Conservation (phyloP, 2,329 filamentous ascomycete species). For the Talaromyces sp. region DNA sequence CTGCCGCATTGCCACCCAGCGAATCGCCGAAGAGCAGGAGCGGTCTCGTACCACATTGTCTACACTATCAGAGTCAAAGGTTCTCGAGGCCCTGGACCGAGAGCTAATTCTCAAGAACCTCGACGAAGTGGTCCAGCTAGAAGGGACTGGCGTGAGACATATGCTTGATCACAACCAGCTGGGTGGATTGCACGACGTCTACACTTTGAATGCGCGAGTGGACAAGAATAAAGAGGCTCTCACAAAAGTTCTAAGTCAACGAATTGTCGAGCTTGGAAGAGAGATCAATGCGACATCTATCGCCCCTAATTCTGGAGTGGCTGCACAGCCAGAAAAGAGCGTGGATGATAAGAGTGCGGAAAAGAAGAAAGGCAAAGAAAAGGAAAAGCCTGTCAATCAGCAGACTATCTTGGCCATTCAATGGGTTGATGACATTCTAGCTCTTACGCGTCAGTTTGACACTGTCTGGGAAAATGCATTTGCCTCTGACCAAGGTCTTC, state of each 20-base stretch:
- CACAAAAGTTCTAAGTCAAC: slow-evolving; percentile 69
- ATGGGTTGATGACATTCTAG: slow-evolving; percentile 91
- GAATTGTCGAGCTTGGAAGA: slow-evolving; percentile 76
- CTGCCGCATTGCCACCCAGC: slow-evolving; percentile 72
- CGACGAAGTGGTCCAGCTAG: slow-evolving; percentile 78
- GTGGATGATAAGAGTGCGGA: slow-evolving; percentile 57
- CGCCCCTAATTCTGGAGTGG: slow-evolving; percentile 54
- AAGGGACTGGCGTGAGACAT: slow-evolving; percentile 77
- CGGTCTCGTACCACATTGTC: slow-evolving; percentile 83
- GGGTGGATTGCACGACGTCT: slow-evolving; percentile 78
- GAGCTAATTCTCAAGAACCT: slow-evolving; percentile 79
- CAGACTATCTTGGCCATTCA: slow-evolving; percentile 85
- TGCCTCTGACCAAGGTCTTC: slow-evolving; percentile 71
- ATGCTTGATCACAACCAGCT: slow-evolving; percentile 91
- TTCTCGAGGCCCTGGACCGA: slow-evolving; percentile 75
- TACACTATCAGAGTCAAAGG: slow-evolving; percentile 69
- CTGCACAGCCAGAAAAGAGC: slow-evolving; percentile 50
- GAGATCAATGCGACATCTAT: slow-evolving; percentile 73
- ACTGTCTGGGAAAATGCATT: slow-evolving; percentile 75
- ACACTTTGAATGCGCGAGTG: slow-evolving; percentile 75
- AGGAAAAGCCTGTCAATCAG: slow-evolving; percentile 65
- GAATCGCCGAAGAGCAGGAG: slow-evolving; percentile 78
- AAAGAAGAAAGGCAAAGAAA: slow-evolving; percentile 50
- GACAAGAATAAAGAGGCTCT: slow-evolving; percentile 73
- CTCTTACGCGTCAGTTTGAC: slow-evolving; percentile 88